phyloP scores from a whole-genome alignment of 2,329 filamentous ascomycete genomes.

The Thielaviopsis ethacetica region DNA sequence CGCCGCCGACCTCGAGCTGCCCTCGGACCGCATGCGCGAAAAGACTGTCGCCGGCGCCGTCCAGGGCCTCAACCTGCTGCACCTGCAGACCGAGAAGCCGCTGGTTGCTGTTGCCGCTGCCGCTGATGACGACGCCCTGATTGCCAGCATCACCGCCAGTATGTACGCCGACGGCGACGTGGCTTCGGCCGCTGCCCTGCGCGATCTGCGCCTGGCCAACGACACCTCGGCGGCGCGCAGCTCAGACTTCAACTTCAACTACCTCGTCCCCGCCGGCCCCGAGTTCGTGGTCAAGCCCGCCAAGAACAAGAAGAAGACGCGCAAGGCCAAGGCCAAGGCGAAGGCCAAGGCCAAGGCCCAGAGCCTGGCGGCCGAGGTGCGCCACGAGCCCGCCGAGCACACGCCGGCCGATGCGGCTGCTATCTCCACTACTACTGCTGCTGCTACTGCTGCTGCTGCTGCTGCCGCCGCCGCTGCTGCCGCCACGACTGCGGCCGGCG shows the following conservation, averaged over 20 bases:
- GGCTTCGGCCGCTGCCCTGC: background rate
- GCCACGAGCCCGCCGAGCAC: no score
- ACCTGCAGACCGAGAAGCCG: background rate
- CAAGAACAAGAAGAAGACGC: conserved; percentile 4
- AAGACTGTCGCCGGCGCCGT: background rate
- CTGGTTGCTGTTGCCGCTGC: no score
- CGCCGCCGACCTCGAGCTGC: conserved; percentile 1
- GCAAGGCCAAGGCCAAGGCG: background rate
- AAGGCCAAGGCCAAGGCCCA: background rate
- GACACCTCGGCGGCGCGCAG: conserved; percentile 7
- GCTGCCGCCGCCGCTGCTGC: no score
- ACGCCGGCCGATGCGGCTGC: no score
- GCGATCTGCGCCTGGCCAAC: background rate
- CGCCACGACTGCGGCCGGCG: background rate
- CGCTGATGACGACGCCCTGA: background rate
- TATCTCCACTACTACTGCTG: no score
- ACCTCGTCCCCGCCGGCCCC: background rate
- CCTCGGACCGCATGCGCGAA: conserved; percentile 3
- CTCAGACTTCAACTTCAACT: conserved; percentile 8
- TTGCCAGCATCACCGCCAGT: background rate
- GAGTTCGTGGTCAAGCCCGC: conserved; percentile 3
- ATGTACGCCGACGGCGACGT: background rate
- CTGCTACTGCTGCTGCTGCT: no score
- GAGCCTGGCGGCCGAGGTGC: background rate
- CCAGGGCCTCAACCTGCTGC: background rate